phyloP scores from a whole-genome alignment of 768 basidiomycete species.

The Clitopilus hobsonii region DNA sequence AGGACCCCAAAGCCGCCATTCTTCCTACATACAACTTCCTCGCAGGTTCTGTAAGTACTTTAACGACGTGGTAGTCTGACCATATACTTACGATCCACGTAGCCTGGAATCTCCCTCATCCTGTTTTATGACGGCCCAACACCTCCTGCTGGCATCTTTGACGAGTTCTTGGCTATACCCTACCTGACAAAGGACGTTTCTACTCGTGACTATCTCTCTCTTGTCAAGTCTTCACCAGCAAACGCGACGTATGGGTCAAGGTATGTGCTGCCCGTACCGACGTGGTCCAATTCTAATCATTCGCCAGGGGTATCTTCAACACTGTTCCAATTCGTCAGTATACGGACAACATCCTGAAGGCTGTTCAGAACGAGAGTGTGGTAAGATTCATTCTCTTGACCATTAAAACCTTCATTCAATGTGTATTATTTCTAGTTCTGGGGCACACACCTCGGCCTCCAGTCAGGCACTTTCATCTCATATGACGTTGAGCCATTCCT shows the following conservation, averaged over 20 bases:
- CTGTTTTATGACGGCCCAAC: conserved; percentile 59
- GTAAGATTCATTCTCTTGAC: conserved; percentile 17
- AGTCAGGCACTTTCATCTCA: conserved; percentile 28
- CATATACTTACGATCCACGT: neutral
- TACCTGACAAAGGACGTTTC: conserved; percentile 29
- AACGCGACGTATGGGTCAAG: conserved; percentile 25
- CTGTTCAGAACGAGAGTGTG: conserved; percentile 38
- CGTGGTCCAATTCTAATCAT: conserved; percentile 3
- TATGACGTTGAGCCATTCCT: conserved; percentile 53
- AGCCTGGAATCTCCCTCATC: conserved; percentile 22
- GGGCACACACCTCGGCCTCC: conserved; percentile 27
- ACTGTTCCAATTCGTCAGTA: conserved; percentile 36
- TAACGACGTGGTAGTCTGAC: neutral
- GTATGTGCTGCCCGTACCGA: conserved; percentile 10
- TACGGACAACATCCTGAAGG: conserved; percentile 30
- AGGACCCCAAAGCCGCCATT: conserved; percentile 47
- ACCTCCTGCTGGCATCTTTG: conserved; percentile 45
- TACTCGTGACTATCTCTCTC: conserved; percentile 34
- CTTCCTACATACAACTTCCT: conserved; percentile 41
- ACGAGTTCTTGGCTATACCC: conserved; percentile 44
- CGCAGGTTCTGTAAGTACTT: conserved; percentile 25
- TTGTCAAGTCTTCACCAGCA: conserved; percentile 33
- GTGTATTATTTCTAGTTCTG: conserved; percentile 31
- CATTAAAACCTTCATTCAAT: neutral
- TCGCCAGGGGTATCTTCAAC: conserved; percentile 28